Evolutionary conservation across 2,329 filamentous ascomycete genomes (phyloP), one percentile per base, ranked within the genome.

Genomic region (Stagonosporopsis cucurbitacearum): DNA sequence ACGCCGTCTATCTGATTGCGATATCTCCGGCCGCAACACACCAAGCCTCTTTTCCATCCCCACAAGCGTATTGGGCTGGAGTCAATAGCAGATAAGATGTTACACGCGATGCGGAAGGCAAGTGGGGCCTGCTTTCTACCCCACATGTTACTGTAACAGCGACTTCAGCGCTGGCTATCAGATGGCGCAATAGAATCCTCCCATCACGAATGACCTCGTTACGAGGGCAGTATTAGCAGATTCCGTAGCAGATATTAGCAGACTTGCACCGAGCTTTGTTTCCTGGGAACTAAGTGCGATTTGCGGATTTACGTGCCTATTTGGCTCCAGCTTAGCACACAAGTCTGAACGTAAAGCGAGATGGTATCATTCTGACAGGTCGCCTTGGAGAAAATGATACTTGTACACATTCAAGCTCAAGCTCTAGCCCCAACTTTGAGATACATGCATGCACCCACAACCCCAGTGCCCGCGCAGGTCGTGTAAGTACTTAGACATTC

Each of bases 111-210:
- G 1, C 11, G 2, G 19, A 35, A 12, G 22, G n/a, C 28, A 55
- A 42, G 53, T 47, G 53, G 53, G 52, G 41, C 36, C 3, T 22
- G 36, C 22, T 15, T 20, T 25, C 11, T 55, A 47, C 53, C 53
- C 53, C 51, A 56, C 54, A 51, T 25, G 32, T 41, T 26, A 22
- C 15, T n/a, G 30, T n/a, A n/a, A n/a, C n/a, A n/a, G 30, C 30
- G 30, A 32, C 30, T 37, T 54, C 46, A 46, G 30, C 40, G 32
- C 26, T 20, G 51, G 40, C 30, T 62, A 62, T 60, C 57, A 54
- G 51, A 69, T 69, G 63, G 59, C 65, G 66, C 59, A 53, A 69
- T 69, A 51, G 22, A 40, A 50, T 50, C 58, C 58, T 56, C 45
- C 51, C 50, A 67, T 66, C 43, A 54, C 66, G 65, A 63, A 59